Evolutionary conservation across 257 asterid species (phyloP), one percentile per base, ranked within the genome.

Genomic region (Plantago ovata): DNA sequence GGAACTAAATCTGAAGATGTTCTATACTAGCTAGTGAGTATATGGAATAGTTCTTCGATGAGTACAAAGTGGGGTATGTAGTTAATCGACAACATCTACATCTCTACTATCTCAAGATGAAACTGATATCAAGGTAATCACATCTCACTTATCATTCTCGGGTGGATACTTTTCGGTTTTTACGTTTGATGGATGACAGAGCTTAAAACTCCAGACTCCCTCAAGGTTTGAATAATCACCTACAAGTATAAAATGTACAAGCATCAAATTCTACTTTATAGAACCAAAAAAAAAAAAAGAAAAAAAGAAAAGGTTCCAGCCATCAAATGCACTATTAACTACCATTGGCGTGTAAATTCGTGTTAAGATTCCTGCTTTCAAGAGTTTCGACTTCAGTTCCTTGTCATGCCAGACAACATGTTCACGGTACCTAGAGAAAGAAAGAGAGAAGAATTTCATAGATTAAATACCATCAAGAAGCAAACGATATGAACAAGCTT

Each of bases 261-360:
- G 38, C 36, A 21, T 42, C 21, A 14, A 8, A 28, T 28, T 28
- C 7, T 28, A 1, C n/a, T n/a, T n/a, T n/a, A n/a, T n/a, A n/a
- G n/a, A n/a, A n/a, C n/a, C n/a, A n/a, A n/a, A n/a, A n/a, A n/a
- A n/a, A n/a, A n/a, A n/a, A n/a, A n/a, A n/a, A n/a, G n/a, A n/a
- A n/a, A n/a, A n/a, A n/a, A n/a, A n/a, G n/a, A 21, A 3, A 20
- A 20, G 8, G 4, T 13, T 16, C 23, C 24, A 38, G 38, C 21
- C 11, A 18, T 48, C 53, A 32, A 45, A 21, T 33, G 23, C 10
- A 55, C 44, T 13, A 49, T 14, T 47, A 47, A 9, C 6, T 60
- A 77, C 83, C 83, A 49, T 71, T 13, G 86, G 83, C 44, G 75
- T 53, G 38, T 77, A 57, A 32, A 80, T 69, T 42, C 77, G 74